Percentiles rank a stretch among this genome's conserved stretches.
Evolutionary conservation across 345 rosid genomes (phyloP).

Genomic region (Moringa oleifera): DNA sequence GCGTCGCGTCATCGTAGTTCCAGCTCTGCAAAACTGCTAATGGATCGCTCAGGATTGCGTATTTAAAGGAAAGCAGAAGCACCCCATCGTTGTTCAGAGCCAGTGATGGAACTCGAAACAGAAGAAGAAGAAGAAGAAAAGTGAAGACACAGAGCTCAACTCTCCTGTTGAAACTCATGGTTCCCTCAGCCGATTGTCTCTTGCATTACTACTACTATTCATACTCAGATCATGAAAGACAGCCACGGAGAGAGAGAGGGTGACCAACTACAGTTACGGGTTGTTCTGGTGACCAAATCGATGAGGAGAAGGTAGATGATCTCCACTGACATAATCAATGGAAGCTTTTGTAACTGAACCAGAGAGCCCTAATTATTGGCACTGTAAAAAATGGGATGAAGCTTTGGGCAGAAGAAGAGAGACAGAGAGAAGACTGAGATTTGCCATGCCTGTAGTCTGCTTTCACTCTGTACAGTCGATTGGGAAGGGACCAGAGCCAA

Average conservation of each 20-base stretch:
- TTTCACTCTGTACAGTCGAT: not conserved
- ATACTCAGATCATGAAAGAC: conserved; percentile 11
- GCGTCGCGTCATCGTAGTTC: conserved; percentile 63
- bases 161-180: conserved; percentile 28
- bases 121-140: conserved; percentile 21
- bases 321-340: too few relatives aligned
- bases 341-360: not conserved
- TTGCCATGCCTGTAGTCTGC: conserved; percentile 13
- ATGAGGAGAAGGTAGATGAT: too few relatives aligned
- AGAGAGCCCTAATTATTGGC: not conserved
- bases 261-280: conserved; percentile 55
- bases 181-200: conserved; percentile 13
- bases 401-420: not conserved
- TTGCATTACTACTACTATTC: conserved; percentile 21
- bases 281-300: conserved; percentile 69
- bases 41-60: conserved; percentile 62
- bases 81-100: conserved; percentile 61
- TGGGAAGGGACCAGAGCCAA: not conserved
- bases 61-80: conserved; percentile 59
- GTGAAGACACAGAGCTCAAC: conserved; percentile 13
- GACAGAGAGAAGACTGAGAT: not conserved
- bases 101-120: conserved; percentile 28
- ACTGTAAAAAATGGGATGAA: conserved; percentile 1
- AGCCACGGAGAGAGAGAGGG: conserved; percentile 34
- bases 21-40: conserved; percentile 46